phyloP scores from a whole-genome alignment of 148 eudicot species.

The Heliosperma pusillum region DNA sequence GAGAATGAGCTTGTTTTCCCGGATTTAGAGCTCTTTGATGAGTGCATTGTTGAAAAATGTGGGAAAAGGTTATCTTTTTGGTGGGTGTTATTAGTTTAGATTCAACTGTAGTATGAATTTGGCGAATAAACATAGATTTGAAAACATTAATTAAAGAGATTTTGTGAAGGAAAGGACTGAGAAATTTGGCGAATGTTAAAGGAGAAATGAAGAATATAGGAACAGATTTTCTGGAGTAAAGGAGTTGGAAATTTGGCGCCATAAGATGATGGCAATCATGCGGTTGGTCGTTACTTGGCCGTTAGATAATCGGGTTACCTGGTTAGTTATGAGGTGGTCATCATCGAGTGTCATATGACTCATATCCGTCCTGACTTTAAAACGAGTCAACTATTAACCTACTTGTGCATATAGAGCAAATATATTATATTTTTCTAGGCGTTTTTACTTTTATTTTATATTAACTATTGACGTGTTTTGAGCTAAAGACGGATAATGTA shows the following conservation, averaged over 20 bases:
- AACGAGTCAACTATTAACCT: too few species aligned
- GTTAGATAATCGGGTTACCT: too few species aligned
- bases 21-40: slow-evolving; percentile 39
- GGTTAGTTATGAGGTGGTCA: too few species aligned
- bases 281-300: slow-evolving; percentile 4
- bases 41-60: slow-evolving; percentile 67
- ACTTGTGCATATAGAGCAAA: too few species aligned
- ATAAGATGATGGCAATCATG: slow-evolving; percentile 14
- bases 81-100: slow-evolving; percentile 11
- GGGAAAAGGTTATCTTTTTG: slow-evolving; percentile 55
- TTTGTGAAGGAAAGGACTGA: background rate
- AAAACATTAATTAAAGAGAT: background rate
- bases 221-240: background rate
- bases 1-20: slow-evolving; percentile 73
- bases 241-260: slow-evolving; percentile 10
- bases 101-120: slow-evolving; percentile 20
- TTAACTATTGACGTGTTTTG: too few species aligned
- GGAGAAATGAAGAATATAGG: background rate
- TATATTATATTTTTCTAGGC: too few species aligned
- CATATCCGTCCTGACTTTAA: too few species aligned
- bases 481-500: too few species aligned
- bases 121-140: background rate
- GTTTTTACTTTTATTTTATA: too few species aligned
- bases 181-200: slow-evolving; percentile 5
- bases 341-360: too few species aligned